phyloP scores from a whole-genome alignment of 2,329 filamentous ascomycete species.

The Coleophoma eucalyptorum region DNA sequence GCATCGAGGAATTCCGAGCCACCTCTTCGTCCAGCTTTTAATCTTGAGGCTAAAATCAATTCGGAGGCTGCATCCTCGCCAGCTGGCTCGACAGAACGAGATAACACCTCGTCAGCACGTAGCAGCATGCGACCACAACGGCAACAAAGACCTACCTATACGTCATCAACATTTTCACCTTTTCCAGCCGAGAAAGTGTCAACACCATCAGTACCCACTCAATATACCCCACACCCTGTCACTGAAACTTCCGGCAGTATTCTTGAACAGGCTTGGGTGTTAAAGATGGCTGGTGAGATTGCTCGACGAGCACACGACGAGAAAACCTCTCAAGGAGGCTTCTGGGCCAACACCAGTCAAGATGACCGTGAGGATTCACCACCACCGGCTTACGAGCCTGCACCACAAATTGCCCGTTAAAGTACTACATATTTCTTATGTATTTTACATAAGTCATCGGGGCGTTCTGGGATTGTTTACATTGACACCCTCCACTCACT shows the following conservation, averaged over 20 bases:
- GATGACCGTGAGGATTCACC: constrained; percentile 53
- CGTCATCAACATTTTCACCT: constrained; percentile 3
- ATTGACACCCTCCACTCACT: not conserved
- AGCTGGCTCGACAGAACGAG: constrained; percentile 8
- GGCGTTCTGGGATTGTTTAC: too few relatives aligned
- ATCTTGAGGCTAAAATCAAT: constrained; percentile 7
- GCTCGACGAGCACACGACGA: constrained; percentile 84
- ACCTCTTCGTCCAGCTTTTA: constrained; percentile 12
- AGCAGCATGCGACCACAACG: not conserved
- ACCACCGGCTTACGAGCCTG: constrained; percentile 56
- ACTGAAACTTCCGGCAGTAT: constrained; percentile 27
- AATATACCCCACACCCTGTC: constrained; percentile 2
- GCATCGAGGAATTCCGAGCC: not conserved
- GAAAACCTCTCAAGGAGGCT: constrained; percentile 49
- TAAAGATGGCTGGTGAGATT: constrained; percentile 92
- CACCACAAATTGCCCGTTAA: constrained; percentile 21
- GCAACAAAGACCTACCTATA: constrained; percentile 12
- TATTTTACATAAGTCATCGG: too few relatives aligned
- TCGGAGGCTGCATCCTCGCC: constrained; percentile 15
- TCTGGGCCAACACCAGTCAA: constrained; percentile 33
- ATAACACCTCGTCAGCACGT: constrained; percentile 4
- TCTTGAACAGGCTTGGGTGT: constrained; percentile 69
- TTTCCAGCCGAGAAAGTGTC: constrained; percentile 17
- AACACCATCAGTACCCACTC: not conserved
- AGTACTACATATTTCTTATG: not conserved